Percentiles rank a stretch among this genome's conserved stretches.
Evolutionary conservation across 163 green algal species (phyloP).

Genomic region (Scenedesmus sp.): DNA sequence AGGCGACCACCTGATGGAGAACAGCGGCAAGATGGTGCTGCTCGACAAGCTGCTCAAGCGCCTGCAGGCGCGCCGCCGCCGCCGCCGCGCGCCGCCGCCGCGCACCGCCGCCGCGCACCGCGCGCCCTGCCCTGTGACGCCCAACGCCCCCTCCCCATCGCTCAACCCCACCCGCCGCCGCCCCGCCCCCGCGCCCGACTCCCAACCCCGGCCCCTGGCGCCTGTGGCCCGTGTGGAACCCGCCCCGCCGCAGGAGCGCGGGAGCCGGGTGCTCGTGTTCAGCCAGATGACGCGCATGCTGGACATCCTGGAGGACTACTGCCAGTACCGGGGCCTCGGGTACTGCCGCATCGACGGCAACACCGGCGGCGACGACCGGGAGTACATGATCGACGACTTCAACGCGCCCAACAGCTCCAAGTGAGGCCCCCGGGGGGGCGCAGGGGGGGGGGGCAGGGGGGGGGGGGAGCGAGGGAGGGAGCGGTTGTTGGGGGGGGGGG

Average conservation of each 20-base stretch:
- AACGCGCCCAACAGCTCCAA: slow-evolving; percentile 86
- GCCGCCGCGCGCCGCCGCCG: no score
- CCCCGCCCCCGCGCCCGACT: no score
- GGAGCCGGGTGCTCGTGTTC: slow-evolving; percentile 90
- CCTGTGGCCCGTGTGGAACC: no score
- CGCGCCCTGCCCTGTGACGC: no score
- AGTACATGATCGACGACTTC: slow-evolving; percentile 88
- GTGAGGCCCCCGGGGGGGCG: no score
- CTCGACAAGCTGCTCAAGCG: slow-evolving; percentile 97
- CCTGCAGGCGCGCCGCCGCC: slow-evolving; percentile 66
- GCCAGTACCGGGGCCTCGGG: slow-evolving; percentile 82
- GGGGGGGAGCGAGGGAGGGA: slow-evolving; percentile 47
- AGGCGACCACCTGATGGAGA: slow-evolving; percentile 97
- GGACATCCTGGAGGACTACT: slow-evolving; percentile 99
- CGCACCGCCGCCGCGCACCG: no score
- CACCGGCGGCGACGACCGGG: slow-evolving; percentile 94
- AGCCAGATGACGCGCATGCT: slow-evolving; percentile 98
- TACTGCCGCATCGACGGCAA: slow-evolving; percentile 99
- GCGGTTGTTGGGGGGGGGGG: slow-evolving; percentile 94
- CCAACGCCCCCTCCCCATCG: no score
- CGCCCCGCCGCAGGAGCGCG: slow-evolving; percentile 48
- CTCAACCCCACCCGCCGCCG: no score
- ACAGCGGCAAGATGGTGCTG: slow-evolving; percentile 96
- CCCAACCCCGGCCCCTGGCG: no score
- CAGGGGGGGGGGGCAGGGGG: no score